Percentiles rank a stretch among this genome's conserved stretches.
Conservation (phyloP, 2,329 filamentous ascomycete genomes). For the Trichoderma atroviride region DNA sequence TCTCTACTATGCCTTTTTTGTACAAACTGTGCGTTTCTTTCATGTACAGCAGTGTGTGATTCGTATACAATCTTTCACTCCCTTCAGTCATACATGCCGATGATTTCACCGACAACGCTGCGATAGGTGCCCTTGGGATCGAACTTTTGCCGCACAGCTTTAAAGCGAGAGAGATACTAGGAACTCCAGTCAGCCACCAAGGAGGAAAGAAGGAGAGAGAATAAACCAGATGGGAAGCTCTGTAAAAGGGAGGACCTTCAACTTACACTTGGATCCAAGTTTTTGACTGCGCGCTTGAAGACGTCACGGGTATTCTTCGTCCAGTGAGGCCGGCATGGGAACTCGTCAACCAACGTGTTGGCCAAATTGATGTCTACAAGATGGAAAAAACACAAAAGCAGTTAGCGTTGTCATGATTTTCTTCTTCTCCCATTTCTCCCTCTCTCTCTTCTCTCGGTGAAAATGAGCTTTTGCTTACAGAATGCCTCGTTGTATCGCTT, state of each 20-base stretch:
- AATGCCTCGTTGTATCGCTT: slow-evolving; percentile 54
- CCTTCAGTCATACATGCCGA: slow-evolving; percentile 46
- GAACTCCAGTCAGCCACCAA: not conserved
- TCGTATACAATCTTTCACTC: not conserved
- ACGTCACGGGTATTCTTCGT: slow-evolving; percentile 56
- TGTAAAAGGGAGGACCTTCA: no score
- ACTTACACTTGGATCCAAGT: slow-evolving; percentile 49
- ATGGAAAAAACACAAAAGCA: not conserved
- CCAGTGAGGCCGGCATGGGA: slow-evolving; percentile 56
- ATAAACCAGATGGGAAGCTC: not conserved
- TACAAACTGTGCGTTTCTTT: not conserved
- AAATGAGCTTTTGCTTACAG: slow-evolving; percentile 39
- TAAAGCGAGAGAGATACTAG: slow-evolving; percentile 51
- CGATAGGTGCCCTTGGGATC: slow-evolving; percentile 52
- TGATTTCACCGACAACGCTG: slow-evolving; percentile 52
- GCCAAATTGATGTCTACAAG: slow-evolving; percentile 47
- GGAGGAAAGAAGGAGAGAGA: not conserved
- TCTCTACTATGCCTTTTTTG: not conserved
- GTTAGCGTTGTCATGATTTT: not conserved
- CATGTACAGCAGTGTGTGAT: not conserved
- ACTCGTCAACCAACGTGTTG: slow-evolving; percentile 51
- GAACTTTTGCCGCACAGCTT: slow-evolving; percentile 50
- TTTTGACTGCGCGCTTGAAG: slow-evolving; percentile 48
- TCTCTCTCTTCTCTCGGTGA: no score
- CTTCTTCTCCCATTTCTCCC: not conserved